A percentile compares a stretch with the other conserved stretches of the same genome.
Evolutionary conservation across 306 rosid species (phyloP).

Genomic region (Oxytropis ochrocephala): DNA sequence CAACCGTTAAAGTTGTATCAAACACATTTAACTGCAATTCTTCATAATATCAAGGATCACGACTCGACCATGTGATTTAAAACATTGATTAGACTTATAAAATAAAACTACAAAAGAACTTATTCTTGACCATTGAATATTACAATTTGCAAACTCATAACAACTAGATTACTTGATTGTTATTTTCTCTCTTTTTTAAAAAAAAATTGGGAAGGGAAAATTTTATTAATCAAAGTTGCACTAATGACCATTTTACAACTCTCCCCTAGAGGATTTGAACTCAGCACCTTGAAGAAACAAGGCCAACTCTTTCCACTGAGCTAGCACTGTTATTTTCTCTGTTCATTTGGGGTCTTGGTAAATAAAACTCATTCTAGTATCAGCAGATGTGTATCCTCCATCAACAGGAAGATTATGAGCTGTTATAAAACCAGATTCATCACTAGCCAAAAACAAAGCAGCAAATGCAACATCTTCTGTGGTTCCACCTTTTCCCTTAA

Average conservation of each 20-base stretch:
- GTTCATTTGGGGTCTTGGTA: conserved; percentile 29
- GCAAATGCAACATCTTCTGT: conserved; percentile 65
- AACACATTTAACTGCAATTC: too few species aligned
- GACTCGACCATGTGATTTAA: too few species aligned
- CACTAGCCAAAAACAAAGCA: conserved; percentile 59
- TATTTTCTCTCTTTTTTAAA: not conserved
- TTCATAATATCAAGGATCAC: too few species aligned
- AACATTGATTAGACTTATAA: too few species aligned
- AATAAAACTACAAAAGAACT: too few species aligned
- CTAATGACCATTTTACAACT: too few species aligned
- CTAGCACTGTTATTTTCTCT: not conserved
- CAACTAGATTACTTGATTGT: not conserved
- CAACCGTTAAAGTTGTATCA: too few species aligned
- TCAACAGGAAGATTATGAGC: conserved; percentile 68
- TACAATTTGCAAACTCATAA: not conserved
- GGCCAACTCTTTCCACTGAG: too few species aligned
- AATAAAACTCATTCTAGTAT: conserved; percentile 41
- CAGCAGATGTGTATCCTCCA: conserved; percentile 67
- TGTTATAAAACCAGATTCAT: conserved; percentile 57
- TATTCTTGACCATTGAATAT: not conserved
- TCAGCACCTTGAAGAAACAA: too few species aligned
- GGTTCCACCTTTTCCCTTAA: conserved; percentile 49
- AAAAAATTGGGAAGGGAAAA: too few species aligned
- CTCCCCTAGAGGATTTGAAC: too few species aligned
- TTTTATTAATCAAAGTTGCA: too few species aligned